Evolutionary conservation across 176 grass and related monocot genomes (phyloP).

Genomic region (Alloteropsis semialata): DNA sequence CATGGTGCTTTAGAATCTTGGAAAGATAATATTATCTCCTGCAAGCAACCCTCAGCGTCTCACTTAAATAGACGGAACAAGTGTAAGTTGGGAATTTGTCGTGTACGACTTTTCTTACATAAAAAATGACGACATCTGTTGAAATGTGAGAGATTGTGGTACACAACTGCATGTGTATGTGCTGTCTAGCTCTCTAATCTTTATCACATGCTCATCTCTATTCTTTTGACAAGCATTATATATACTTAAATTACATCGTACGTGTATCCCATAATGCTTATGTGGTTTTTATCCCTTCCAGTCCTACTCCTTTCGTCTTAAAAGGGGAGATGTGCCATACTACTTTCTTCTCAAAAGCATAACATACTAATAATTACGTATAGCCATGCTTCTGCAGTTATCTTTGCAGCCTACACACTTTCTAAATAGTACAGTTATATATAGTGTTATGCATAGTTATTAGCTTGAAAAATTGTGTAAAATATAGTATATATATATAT

Average conservation of each 20-base stretch:
- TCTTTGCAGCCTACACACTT: not conserved
- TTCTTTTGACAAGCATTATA: constrained; percentile 38
- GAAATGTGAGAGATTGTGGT: constrained; percentile 7
- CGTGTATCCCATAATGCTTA: constrained; percentile 39
- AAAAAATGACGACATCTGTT: constrained; percentile 34
- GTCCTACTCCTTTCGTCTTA: constrained; percentile 21
- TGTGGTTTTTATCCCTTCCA: constrained; percentile 4
- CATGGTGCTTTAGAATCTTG: constrained; percentile 73
- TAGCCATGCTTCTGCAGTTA: not conserved
- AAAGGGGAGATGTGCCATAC: constrained; percentile 32
- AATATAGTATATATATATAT: too few species aligned
- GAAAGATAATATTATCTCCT: constrained; percentile 60
- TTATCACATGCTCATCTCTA: constrained; percentile 48
- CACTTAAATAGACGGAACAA: constrained; percentile 34
- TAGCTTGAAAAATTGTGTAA: not conserved
- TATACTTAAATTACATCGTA: constrained; percentile 21
- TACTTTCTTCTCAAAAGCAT: constrained; percentile 45
- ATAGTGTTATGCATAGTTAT: not conserved
- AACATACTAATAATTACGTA: not conserved
- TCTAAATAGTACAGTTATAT: not conserved
- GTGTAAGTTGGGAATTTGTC: constrained; percentile 55
- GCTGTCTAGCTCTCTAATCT: not conserved
- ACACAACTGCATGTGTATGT: not conserved
- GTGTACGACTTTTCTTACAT: constrained; percentile 32
- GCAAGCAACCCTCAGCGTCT: constrained; percentile 9